These are phyloP conservation scores for Cladorrhinum sp. DNA, from an alignment of 2,329 filamentous ascomycete species.

Conservation along the genomic window DNA sequence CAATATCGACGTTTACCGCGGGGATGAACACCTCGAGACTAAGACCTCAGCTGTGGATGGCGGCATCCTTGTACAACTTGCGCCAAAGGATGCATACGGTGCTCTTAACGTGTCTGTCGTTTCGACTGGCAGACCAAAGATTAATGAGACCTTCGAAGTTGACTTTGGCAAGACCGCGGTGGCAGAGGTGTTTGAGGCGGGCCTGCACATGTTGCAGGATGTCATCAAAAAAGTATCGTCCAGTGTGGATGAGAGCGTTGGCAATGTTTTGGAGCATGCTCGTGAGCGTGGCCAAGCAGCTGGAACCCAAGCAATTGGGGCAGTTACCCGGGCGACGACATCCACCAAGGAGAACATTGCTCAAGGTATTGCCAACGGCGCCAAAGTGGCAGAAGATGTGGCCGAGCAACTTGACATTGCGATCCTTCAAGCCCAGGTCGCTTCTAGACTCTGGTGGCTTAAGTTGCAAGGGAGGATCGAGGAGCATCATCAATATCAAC, in stretches of 20 bases:
- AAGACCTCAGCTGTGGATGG: constrained; percentile 48
- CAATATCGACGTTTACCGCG: constrained; percentile 52
- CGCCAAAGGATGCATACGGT: constrained; percentile 54
- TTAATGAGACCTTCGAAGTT: constrained; percentile 59
- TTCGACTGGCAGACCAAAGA: constrained; percentile 57
- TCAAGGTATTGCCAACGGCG: constrained; percentile 22
- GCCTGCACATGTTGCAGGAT: constrained; percentile 38
- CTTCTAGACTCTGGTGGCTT: constrained; percentile 57
- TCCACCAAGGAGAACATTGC: constrained; percentile 35
- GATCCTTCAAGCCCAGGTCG: constrained; percentile 53
- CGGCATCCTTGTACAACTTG: constrained; percentile 52
- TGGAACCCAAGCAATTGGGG: constrained; percentile 24
- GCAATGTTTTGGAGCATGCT: constrained; percentile 31
- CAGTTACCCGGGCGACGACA: constrained; percentile 28
- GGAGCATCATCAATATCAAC: constrained; percentile 44
- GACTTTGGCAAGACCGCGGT: constrained; percentile 54
- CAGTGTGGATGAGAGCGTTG: constrained; percentile 37
- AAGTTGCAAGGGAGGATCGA: constrained; percentile 48
- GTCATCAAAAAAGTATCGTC: constrained; percentile 43
- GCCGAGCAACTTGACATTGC: constrained; percentile 43
- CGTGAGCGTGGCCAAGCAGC: constrained; percentile 29
- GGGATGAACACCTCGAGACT: constrained; percentile 45
- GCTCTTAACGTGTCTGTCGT: constrained; percentile 56
- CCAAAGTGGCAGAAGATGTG: constrained; percentile 35
- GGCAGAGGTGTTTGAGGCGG: constrained; percentile 43